Base-by-base conservation (phyloP, 2,329 filamentous ascomycete genomes). In the Verticillium isaacii region DNA sequence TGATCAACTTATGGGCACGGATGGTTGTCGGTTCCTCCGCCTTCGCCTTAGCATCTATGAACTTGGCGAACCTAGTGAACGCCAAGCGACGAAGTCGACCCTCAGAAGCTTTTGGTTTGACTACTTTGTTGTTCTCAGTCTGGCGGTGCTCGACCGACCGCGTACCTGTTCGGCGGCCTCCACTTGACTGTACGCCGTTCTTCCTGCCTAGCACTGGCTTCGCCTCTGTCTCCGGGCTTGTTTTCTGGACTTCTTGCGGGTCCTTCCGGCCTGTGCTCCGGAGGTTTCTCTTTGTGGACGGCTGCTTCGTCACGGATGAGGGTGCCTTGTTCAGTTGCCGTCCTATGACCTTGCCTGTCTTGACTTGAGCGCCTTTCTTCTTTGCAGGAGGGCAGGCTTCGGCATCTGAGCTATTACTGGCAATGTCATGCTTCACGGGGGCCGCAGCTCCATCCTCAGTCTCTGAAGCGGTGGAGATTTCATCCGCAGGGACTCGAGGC, bases 401-500 rank as follows among this genome's bases (percentile, higher is more conserved):
- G 2, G 8, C 9, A 5, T 5, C 25, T n/a, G 19, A 50, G 9
- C 3, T 23, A 6, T n/a, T 23, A 14, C 11, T n/a, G 45, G 11
- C 45, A n/a, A 4, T 14, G 9, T 1, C 8, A 9, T n/a, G n/a
- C 19, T 25, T 50, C 1, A 23, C 9, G 5, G 32, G 55, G 17
- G 11, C 19, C 11, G n/a, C 7, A 32, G 7, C 19, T 19, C 25
- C 57, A 17, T 19, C 29, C 5, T 50, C 57, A 25, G 19, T 50
- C 25, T 58, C 57, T n/a, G 57, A 58, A 23, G 57, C 57, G 19
- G 57, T 58, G 39, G 37, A 50, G 5, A 58, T 50, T 3, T 58
- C 56, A 29, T 58, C 56, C 5, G 19, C 19, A 23, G 12, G n/a
- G 8, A 4, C 45, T 50, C n/a, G 45, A 14, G n/a, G 19, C 12